Evolutionary conservation across 2,329 filamentous ascomycete species (phyloP), one percentile per base, ranked within the genome.

Genomic region (Pyrenochaeta sp.): DNA sequence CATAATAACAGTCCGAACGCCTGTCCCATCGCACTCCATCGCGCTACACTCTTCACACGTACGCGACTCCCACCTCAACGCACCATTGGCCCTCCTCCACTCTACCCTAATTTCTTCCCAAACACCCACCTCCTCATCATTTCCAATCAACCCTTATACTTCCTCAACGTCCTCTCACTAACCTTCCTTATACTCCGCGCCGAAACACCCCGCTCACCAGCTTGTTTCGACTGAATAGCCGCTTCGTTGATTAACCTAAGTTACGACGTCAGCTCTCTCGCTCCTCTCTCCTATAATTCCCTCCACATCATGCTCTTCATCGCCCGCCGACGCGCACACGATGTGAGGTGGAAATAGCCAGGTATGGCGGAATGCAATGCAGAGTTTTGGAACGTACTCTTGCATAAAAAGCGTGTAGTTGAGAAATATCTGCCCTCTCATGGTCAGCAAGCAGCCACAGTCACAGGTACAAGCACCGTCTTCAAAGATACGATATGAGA

Each of bases 321-420:
- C 19, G 19, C 19, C 19, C 19, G 19, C 19, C 19, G 19, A 19
- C 19, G 19, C 19, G 19, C 19, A 19, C 19, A 19, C 19, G 19
- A 19, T 19, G 19, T 19, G 19, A 19, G 19, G 19, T 19, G 19
- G 19, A 19, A 19, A 19, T 19, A 19, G 19, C 19, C 19, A 19
- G 19, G 19, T 19, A 19, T 19, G 19, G 19, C 19, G 19, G 19
- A 19, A 19, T 19, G 19, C 19, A 19, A 19, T 19, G 19, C 19
- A 1, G 19, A 19, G 19, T 19, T 19, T 19, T 19, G 19, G 2
- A 15, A 75, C 83, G 62, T 78, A 87, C 84, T 86, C 83, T 75
- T 88, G 83, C 72, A 96, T 89, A 67, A 96, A 96, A 1, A 95
- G 83, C 64, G 91, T 86, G 65, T 96, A 96, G 72, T 95, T 88